Conservation (phyloP, 1,284 basidiomycete genomes). For the Lignosus rhinocerotis region DNA sequence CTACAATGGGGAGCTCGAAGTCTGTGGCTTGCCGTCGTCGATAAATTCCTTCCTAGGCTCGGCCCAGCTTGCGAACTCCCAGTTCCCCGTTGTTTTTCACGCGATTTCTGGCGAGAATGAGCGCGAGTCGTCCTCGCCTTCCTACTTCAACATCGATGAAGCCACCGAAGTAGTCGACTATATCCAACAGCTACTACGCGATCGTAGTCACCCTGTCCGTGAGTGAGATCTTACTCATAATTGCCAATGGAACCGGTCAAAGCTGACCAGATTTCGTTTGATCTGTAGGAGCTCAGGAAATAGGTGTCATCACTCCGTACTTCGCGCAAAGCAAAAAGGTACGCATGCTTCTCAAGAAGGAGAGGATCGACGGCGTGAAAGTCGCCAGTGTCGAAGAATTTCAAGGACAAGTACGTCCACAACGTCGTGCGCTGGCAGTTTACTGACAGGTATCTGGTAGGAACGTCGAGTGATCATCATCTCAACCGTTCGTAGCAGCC, state of each 20-base stretch:
- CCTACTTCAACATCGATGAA: conserved; percentile 50
- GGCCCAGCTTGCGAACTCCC: conserved; percentile 23
- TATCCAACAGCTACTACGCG: conserved; percentile 31
- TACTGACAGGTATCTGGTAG: conserved; percentile 17
- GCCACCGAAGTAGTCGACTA: conserved; percentile 42
- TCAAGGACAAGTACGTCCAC: conserved; percentile 53
- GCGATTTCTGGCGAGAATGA: conserved; percentile 44
- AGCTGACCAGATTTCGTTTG: background rate
- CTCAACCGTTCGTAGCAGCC: conserved; percentile 46
- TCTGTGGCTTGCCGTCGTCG: conserved; percentile 38
- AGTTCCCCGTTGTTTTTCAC: conserved; percentile 51
- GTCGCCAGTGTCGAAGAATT: conserved; percentile 64
- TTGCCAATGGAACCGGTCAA: conserved; percentile 27
- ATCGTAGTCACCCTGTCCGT: conserved; percentile 18
- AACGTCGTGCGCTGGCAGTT: background rate
- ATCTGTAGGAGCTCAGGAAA: conserved; percentile 32
- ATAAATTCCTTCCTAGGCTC: conserved; percentile 36
- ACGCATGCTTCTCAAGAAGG: conserved; percentile 37
- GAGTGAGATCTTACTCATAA: background rate
- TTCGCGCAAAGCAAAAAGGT: conserved; percentile 53
- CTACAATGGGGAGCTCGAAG: conserved; percentile 51
- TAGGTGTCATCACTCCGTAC: conserved; percentile 60
- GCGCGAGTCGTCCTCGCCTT: conserved; percentile 44
- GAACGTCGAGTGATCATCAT: conserved; percentile 47
- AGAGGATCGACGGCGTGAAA: conserved; percentile 40